Evolutionary conservation across 2,329 filamentous ascomycete genomes (phyloP).

Genomic region (Exophiala aquamarina): DNA sequence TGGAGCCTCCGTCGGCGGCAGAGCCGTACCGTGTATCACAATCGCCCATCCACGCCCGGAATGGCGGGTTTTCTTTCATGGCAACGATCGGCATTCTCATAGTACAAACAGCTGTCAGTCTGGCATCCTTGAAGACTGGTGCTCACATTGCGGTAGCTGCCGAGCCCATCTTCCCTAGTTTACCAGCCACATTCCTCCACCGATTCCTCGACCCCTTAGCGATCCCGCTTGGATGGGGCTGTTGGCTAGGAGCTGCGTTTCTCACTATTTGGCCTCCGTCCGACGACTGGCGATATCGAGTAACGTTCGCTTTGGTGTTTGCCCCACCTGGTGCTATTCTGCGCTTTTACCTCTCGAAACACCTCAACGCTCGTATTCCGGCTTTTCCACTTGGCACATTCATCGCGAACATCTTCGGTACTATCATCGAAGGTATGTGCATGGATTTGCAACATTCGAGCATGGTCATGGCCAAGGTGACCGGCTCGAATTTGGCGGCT

Average conservation of each 20-base stretch:
- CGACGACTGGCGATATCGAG: conserved; percentile 65
- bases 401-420: conserved; percentile 71
- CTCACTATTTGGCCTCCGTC: conserved; percentile 67
- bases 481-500: no score
- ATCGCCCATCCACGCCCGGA: conserved; percentile 39
- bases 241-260: conserved; percentile 72
- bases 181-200: conserved; percentile 57
- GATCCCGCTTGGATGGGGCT: conserved; percentile 63
- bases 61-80: conserved; percentile 73
- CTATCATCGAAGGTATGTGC: conserved; percentile 67
- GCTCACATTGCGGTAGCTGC: conserved; percentile 67
- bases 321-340: conserved; percentile 71
- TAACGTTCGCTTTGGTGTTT: conserved; percentile 71
- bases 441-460: conserved; percentile 68
- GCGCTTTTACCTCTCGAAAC: conserved; percentile 67
- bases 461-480: not conserved
- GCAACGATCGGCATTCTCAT: conserved; percentile 70
- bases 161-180: conserved; percentile 56
- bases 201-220: conserved; percentile 60
- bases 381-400: conserved; percentile 82
- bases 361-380: conserved; percentile 63
- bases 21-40: not conserved
- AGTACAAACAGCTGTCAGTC: conserved; percentile 64
- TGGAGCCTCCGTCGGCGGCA: conserved; percentile 35
- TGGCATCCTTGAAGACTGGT: conserved; percentile 67